phyloP scores from a whole-genome alignment of 75 land plant genomes.

The Isoetes taiwanensis region DNA sequence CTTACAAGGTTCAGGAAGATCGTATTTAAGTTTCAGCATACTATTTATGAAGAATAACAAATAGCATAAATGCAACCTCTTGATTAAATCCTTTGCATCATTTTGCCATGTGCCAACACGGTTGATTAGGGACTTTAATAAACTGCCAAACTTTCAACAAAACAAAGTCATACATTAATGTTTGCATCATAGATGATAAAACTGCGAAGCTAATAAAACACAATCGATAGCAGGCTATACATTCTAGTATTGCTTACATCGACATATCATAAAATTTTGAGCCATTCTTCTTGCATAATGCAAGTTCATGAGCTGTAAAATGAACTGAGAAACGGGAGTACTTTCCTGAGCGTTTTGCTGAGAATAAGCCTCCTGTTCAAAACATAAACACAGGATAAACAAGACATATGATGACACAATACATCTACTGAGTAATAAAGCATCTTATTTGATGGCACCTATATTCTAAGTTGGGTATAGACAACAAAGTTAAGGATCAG shows the following conservation, averaged over 20 bases:
- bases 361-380: too few relatives aligned
- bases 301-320: neutral
- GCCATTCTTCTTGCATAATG: constrained; percentile 11
- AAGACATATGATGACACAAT: too few relatives aligned
- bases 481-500: too few relatives aligned
- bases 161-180: too few relatives aligned
- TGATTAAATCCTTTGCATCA: constrained; percentile 6
- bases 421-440: too few relatives aligned
- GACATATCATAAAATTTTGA: constrained; percentile 8
- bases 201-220: neutral
- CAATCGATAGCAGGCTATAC: too few relatives aligned
- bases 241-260: neutral
- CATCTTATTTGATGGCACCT: too few relatives aligned
- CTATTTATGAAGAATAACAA: neutral
- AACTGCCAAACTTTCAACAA: too few relatives aligned
- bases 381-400: too few relatives aligned
- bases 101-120: neutral
- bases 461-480: too few relatives aligned
- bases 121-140: constrained; percentile 2
- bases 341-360: neutral
- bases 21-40: neutral
- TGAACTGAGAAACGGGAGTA: constrained; percentile 13
- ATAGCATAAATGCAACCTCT: neutral
- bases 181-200: neutral
- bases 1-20: neutral